These are phyloP conservation scores for Westerdykella ornata DNA, from an alignment of 2,329 filamentous ascomycete genomes.

Conservation along the genomic window DNA sequence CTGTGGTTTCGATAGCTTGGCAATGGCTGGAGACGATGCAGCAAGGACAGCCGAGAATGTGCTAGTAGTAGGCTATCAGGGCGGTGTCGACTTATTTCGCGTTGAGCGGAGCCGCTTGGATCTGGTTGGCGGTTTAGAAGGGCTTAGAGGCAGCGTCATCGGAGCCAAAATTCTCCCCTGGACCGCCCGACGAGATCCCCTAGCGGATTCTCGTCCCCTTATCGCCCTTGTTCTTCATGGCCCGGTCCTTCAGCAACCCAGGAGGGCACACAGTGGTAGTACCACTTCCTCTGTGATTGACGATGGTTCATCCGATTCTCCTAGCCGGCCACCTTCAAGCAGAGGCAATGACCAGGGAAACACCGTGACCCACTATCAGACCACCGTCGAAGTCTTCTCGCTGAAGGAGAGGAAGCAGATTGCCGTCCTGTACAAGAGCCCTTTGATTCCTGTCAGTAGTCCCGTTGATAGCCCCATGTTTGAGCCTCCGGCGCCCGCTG, in stretches of 20 bases:
- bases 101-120: conserved; percentile 67
- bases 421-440: conserved; percentile 65
- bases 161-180: conserved; percentile 77
- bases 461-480: conserved; percentile 56
- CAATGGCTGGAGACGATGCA: conserved; percentile 41
- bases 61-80: conserved; percentile 71
- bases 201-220: conserved; percentile 58
- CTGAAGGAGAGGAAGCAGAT: conserved; percentile 66
- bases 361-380: conserved; percentile 64
- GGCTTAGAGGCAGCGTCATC: conserved; percentile 70
- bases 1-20: conserved; percentile 71
- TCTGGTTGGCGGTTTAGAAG: conserved; percentile 62
- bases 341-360: conserved; percentile 20
- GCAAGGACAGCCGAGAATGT: conserved; percentile 52
- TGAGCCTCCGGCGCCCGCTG: conserved; percentile 61
- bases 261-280: conserved; percentile 29
- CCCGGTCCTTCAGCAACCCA: conserved; percentile 52
- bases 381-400: conserved; percentile 82
- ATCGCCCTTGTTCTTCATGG: conserved; percentile 77
- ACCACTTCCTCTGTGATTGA: conserved; percentile 33
- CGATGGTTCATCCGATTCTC: conserved; percentile 33
- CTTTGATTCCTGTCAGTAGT: conserved; percentile 54
- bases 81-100: conserved; percentile 67
- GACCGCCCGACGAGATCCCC: conserved; percentile 49
- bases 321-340: conserved; percentile 30